Evolutionary conservation across 2,329 filamentous ascomycete genomes (phyloP), one percentile per base, ranked within the genome.

Genomic region (Cytospora paraplurivora): DNA sequence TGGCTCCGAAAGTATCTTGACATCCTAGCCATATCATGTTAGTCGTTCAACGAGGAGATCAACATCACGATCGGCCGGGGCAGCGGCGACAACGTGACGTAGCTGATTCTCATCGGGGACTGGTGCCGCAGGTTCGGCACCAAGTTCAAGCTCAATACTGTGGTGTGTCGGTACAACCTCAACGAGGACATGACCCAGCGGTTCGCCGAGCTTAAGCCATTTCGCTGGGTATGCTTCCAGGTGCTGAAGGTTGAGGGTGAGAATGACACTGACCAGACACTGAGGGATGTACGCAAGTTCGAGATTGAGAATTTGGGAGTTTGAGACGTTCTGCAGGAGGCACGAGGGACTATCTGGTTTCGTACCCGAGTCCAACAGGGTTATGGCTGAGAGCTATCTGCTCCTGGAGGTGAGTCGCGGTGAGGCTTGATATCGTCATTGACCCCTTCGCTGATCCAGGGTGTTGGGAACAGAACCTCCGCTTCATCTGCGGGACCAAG

Each of bases 101-200:
- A 78, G 58, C 73, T 85, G 1, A 78, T 76, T 57, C 68, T 72
- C 13, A 76, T 85, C 64, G 70, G 72, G 5, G 70, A 71, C 7
- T 81, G 79, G 76, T 86, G 83, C 70, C 68, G 69, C 4, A 62
- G 78, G 62, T 76, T 77, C 32, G 76, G 76, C 1, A 78, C 85
- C 69, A 81, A 78, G 71, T 85, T 86, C 75, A 85, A 86, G 74
- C 69, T 85, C 57, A 86, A 86, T 72, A 85, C 83, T 0, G 82
- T 85, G 0, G 77, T 85, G 4, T 79, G 77, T 68, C 72, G 67
- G 2, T 71, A 78, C 56, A 85, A 85, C 67, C 80, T 73, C 70
- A 59, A 78, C 2, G 82, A 86, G 69, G 79, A 82, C 65, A 83
- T 82, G 80, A 75, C 73, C 49, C 68, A 63, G 15, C 69, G 66